Conservation (phyloP, 768 basidiomycete genomes). For the Hericium alpestre region DNA sequence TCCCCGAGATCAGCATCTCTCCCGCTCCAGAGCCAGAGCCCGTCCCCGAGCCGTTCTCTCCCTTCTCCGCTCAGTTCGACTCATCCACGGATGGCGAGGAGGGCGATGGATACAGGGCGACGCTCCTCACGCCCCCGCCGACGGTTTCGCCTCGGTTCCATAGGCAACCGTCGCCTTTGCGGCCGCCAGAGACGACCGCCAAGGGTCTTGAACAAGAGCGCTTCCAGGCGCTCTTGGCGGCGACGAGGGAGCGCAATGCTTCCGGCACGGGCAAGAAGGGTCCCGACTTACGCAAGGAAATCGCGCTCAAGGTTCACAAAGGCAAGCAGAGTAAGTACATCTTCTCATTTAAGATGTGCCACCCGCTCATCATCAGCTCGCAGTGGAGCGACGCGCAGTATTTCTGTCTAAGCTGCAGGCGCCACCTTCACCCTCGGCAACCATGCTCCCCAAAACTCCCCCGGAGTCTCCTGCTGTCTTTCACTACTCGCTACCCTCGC, state of each 20-base stretch:
- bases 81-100: constrained; percentile 20
- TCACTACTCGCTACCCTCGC: constrained; percentile 60
- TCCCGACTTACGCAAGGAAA: constrained; percentile 61
- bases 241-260: constrained; percentile 47
- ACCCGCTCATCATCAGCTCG: background rate
- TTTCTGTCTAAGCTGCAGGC: constrained; percentile 67
- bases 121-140: constrained; percentile 48
- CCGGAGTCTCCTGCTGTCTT: constrained; percentile 62
- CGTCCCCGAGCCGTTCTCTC: constrained; percentile 48
- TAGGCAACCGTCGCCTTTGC: constrained; percentile 41
- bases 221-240: constrained; percentile 54
- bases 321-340: constrained; percentile 56
- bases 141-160: constrained; percentile 28
- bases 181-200: constrained; percentile 27
- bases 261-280: constrained; percentile 34
- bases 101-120: constrained; percentile 47
- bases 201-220: constrained; percentile 53
- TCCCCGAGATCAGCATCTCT: constrained; percentile 65
- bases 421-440: constrained; percentile 53
- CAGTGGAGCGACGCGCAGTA: constrained; percentile 63
- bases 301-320: constrained; percentile 61
- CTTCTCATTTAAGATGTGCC: background rate
- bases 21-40: constrained; percentile 49
- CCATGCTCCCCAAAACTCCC: constrained; percentile 49
- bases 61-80: constrained; percentile 32